A percentile compares a stretch with the other conserved stretches of the same genome.
Conservation (phyloP, 148 eudicot genomes). For the Rhododendron mucronatum region DNA sequence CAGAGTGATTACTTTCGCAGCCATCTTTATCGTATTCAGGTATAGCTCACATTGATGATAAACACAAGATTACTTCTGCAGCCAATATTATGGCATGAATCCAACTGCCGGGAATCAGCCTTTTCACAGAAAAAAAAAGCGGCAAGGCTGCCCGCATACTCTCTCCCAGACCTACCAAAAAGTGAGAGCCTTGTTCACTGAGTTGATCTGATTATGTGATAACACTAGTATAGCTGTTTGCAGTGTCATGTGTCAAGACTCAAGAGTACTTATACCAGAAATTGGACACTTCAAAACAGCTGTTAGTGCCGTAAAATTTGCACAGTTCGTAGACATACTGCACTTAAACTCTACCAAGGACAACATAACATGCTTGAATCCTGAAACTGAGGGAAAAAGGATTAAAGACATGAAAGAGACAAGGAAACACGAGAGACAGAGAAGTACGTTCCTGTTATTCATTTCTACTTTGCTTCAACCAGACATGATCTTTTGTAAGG, state of each 20-base stretch:
- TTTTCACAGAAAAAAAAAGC: background rate
- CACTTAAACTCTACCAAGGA: background rate
- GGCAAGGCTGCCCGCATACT: background rate
- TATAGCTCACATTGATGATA: background rate
- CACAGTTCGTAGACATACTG: background rate
- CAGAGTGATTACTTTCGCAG: background rate
- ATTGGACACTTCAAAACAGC: background rate
- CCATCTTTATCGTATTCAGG: background rate
- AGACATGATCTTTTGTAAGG: background rate
- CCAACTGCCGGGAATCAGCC: background rate
- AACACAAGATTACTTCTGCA: background rate
- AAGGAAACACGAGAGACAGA: background rate
- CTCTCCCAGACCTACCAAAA: background rate
- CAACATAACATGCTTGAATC: background rate
- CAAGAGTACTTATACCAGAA: background rate
- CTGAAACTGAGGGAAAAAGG: background rate
- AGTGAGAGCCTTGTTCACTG: background rate
- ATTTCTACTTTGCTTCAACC: slow-evolving; percentile 4
- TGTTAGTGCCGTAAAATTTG: background rate
- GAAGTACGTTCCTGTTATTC: background rate
- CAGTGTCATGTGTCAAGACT: background rate
- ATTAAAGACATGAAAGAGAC: background rate
- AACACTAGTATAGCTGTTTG: background rate
- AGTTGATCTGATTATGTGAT: background rate
- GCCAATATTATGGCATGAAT: background rate